Base-by-base conservation (phyloP, 139 green algal species). In the Spirogloea muscicola region DNA sequence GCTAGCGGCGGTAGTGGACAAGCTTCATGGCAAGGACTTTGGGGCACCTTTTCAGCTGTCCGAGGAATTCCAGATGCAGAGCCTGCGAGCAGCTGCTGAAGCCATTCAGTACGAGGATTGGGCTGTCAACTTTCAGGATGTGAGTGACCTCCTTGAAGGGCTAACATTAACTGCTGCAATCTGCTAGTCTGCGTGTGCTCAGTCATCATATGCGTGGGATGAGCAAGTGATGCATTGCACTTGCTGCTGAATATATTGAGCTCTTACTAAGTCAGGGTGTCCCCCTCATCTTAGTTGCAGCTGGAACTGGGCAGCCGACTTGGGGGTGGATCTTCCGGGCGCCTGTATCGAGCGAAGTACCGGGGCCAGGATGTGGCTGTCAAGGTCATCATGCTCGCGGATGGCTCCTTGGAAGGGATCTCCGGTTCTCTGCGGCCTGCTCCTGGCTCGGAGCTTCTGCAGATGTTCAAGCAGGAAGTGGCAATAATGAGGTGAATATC, bases 341-440 rank as follows among this genome's bases (percentile, higher is more conserved):
- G 58, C 16, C 71, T 79, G 21, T 79, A 71, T 40, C 34, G 71
- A 18, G 94, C 93, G 37, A 80, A 52, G 31, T 98, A 97, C 86
- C 95, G 92, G 74, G 92, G 93, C 7, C 91, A 97, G 79, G 94
- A 97, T 38, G 94, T 98, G 65, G 94, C 94, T 2, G 91, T 98
- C 5, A 98, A 98, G 82, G 94, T 98, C 40, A 82, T 98, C 37
- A 91, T 93, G 43, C 49, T 79, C 33, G 42, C 31, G n/a, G 40
- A 58, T 10, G 41, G 42, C 25, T 4, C 3, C 38, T 33, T 18
- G 21, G 68, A 37, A 16, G 48, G 33, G 9, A 43, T 68, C 27
- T 76, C 55, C 18, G 68, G 68, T 3, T 52, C 68, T 13, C 29
- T 76, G 51, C 1, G 68, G 0, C 18, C 25, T 38, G 27, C 57